Conservation (phyloP, 495 filamentous ascomycete genomes). For the Cudoniella acicularis region DNA sequence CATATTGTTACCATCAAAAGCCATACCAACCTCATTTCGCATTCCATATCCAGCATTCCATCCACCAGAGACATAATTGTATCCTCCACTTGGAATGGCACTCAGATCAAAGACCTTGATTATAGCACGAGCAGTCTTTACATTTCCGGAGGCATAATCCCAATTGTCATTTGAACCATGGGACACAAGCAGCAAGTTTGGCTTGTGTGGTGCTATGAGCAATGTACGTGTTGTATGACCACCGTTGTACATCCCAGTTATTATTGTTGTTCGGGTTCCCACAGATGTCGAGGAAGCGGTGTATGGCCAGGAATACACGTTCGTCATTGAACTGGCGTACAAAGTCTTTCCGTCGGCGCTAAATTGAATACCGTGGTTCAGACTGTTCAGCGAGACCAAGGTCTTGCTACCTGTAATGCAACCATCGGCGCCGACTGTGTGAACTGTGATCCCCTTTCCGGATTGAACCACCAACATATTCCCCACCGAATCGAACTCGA, state of each 20-base stretch:
- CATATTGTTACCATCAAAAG: constrained; percentile 35
- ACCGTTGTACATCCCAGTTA: constrained; percentile 54
- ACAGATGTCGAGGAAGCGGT: constrained; percentile 40
- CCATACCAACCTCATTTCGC: constrained; percentile 66
- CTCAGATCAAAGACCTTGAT: constrained; percentile 63
- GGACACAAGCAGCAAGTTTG: constrained; percentile 51
- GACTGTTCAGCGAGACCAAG: constrained; percentile 30
- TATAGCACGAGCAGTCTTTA: constrained; percentile 53
- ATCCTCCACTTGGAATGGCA: constrained; percentile 19
- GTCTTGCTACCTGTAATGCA: constrained; percentile 19
- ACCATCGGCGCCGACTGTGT: constrained; percentile 36
- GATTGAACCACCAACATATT: constrained; percentile 52
- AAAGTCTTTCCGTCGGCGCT: constrained; percentile 57
- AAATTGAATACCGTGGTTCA: constrained; percentile 67
- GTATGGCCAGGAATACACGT: constrained; percentile 60
- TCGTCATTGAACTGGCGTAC: constrained; percentile 55
- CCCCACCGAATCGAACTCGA: constrained; percentile 56
- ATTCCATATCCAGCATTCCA: constrained; percentile 64
- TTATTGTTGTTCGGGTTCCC: constrained; percentile 38
- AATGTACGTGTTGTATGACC: constrained; percentile 63
- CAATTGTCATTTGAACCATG: constrained; percentile 60
- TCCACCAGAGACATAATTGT: constrained; percentile 48
- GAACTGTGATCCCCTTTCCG: constrained; percentile 43
- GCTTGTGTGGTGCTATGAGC: constrained; percentile 43
- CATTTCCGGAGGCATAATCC: constrained; percentile 44